Percentiles rank a stretch among this genome's conserved stretches.
These are phyloP conservation scores for Rhynchospora tenuis DNA, from an alignment of 176 grass and related monocot species.

Conservation along the genomic window DNA sequence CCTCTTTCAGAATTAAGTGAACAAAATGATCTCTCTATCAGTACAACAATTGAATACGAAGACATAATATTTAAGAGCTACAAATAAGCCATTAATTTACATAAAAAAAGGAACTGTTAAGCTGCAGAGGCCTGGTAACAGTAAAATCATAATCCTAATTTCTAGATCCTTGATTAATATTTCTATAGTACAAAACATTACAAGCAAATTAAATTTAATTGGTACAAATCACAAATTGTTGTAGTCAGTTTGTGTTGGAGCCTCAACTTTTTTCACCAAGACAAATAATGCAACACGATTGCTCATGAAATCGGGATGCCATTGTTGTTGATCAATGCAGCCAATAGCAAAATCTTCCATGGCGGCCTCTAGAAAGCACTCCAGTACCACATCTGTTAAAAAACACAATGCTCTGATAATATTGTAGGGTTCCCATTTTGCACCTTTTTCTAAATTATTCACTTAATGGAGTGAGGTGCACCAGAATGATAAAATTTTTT, in stretches of 20 bases:
- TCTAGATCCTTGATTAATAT: conserved; percentile 4
- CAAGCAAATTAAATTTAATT: not conserved
- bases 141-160: not conserved
- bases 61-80: not conserved
- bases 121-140: not conserved
- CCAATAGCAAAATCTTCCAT: conserved; percentile 63
- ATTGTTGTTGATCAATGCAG: conserved; percentile 67
- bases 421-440: not conserved
- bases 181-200: not conserved
- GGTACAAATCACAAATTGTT: not conserved
- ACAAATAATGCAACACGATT: conserved; percentile 79
- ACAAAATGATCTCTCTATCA: not conserved
- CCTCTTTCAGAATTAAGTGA: not conserved
- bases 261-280: conserved; percentile 45
- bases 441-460: not conserved
- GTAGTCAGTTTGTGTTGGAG: not conserved
- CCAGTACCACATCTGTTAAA: conserved; percentile 60
- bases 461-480: not conserved
- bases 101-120: not conserved
- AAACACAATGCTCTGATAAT: not conserved
- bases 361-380: conserved; percentile 81
- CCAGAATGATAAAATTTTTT: not conserved
- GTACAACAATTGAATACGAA: not conserved
- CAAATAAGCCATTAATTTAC: not conserved
- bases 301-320: conserved; percentile 79